Percentiles rank a stretch among this genome's conserved stretches.
Conservation (phyloP, 441 rosid species). For the Gossypium lobatum region DNA sequence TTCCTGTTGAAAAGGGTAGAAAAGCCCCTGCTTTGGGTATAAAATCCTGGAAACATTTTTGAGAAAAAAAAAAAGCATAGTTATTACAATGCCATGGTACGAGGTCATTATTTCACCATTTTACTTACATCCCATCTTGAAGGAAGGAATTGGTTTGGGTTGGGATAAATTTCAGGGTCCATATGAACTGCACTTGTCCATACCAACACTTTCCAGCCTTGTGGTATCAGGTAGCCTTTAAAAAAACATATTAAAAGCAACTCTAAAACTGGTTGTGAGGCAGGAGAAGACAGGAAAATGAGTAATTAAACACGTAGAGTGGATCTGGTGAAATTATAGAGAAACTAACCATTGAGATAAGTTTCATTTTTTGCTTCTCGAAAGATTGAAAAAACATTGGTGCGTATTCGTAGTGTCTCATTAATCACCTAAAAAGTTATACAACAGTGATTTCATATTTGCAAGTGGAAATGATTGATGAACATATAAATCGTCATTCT, state of each 20-base stretch:
- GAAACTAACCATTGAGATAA: neutral
- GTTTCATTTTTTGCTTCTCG: neutral
- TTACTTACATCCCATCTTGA: conserved; percentile 30
- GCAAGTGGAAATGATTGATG: neutral
- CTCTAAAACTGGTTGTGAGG: neutral
- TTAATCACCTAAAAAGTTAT: conserved; percentile 23
- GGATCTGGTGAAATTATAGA: no score
- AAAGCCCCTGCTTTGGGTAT: conserved; percentile 17
- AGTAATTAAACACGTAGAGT: no score
- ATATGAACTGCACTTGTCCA: conserved; percentile 17
- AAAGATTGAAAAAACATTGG: conserved; percentile 16
- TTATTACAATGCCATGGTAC: no score
- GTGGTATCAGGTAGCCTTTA: conserved; percentile 18
- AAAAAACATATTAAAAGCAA: neutral
- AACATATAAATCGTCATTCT: neutral
- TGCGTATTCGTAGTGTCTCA: conserved; percentile 27
- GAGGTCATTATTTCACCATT: neutral
- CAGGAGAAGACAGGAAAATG: no score
- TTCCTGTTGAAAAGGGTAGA: conserved; percentile 30
- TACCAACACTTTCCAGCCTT: conserved; percentile 32
- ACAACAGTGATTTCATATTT: neutral
- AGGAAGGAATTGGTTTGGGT: conserved; percentile 20
- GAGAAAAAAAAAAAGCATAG: no score
- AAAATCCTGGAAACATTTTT: neutral
- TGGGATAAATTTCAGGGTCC: conserved; percentile 21